Conservation (phyloP, 1,284 basidiomycete genomes). For the Moesziomyces globuligerus region DNA sequence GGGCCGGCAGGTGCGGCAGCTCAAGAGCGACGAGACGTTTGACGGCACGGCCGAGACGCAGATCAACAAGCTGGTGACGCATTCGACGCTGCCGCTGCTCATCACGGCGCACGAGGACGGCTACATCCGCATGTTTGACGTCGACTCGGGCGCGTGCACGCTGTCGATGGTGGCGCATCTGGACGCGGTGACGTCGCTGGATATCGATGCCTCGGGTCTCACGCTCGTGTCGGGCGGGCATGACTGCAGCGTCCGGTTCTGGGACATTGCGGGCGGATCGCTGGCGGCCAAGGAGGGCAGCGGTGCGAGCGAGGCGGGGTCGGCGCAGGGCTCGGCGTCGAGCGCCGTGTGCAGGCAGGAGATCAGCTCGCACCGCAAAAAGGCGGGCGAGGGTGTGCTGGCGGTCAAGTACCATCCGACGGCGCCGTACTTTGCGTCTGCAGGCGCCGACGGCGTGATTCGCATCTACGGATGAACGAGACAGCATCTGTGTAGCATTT, state of each 20-base stretch:
- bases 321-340: constrained; percentile 48
- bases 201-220: constrained; percentile 85
- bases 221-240: constrained; percentile 89
- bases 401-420: constrained; percentile 85
- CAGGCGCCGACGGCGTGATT: constrained; percentile 93
- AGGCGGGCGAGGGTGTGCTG: constrained; percentile 87
- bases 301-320: constrained; percentile 4
- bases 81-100: constrained; percentile 87
- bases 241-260: constrained; percentile 92
- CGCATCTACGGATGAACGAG: constrained; percentile 74
- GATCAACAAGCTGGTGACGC: constrained; percentile 87
- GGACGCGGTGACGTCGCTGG: constrained; percentile 87
- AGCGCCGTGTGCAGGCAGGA: constrained; percentile 82
- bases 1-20: constrained; percentile 79
- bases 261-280: constrained; percentile 80
- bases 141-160: constrained; percentile 81
- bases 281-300: constrained; percentile 18
- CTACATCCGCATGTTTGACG: constrained; percentile 87
- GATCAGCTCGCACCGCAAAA: constrained; percentile 80
- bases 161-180: constrained; percentile 90
- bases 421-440: constrained; percentile 86
- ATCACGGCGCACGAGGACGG: constrained; percentile 94
- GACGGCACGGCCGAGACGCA: constrained; percentile 74
- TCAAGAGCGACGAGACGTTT: constrained; percentile 77
- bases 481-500: neutral